These are phyloP conservation scores for Allium cepa DNA, from an alignment of 106 monocot genomes.

Conservation along the genomic window DNA sequence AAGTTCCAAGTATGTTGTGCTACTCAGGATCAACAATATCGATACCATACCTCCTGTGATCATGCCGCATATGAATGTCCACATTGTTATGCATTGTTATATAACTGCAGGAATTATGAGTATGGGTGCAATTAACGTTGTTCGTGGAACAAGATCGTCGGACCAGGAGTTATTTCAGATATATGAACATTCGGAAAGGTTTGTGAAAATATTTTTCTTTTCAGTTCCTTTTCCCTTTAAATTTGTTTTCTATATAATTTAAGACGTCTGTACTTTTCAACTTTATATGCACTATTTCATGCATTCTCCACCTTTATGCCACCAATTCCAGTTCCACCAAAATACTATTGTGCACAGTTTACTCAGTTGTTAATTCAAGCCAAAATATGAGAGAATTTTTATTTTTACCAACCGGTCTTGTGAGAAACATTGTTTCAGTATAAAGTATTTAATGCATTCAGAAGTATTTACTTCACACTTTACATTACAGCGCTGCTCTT, in stretches of 20 bases:
- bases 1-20: background rate
- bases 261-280: too few species aligned
- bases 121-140: constrained; percentile 88
- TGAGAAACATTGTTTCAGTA: too few species aligned
- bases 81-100: background rate
- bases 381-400: too few species aligned
- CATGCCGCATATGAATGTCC: background rate
- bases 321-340: too few species aligned
- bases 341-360: too few species aligned
- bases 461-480: constrained; percentile 7
- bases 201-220: background rate
- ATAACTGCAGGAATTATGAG: constrained; percentile 73
- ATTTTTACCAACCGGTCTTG: too few species aligned
- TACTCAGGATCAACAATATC: too few species aligned
- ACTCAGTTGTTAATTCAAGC: too few species aligned
- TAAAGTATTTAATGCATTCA: background rate
- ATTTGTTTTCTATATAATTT: too few species aligned
- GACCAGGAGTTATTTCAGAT: constrained; percentile 69
- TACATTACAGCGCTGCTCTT: constrained; percentile 58
- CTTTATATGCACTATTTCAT: too few species aligned
- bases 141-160: constrained; percentile 81
- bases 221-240: too few species aligned
- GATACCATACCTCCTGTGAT: background rate
- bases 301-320: too few species aligned
- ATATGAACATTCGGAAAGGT: constrained; percentile 93